Evolutionary conservation across 1,284 basidiomycete species (phyloP), one percentile per base, ranked within the genome.

Genomic region (Ceratobasidium sp.): DNA sequence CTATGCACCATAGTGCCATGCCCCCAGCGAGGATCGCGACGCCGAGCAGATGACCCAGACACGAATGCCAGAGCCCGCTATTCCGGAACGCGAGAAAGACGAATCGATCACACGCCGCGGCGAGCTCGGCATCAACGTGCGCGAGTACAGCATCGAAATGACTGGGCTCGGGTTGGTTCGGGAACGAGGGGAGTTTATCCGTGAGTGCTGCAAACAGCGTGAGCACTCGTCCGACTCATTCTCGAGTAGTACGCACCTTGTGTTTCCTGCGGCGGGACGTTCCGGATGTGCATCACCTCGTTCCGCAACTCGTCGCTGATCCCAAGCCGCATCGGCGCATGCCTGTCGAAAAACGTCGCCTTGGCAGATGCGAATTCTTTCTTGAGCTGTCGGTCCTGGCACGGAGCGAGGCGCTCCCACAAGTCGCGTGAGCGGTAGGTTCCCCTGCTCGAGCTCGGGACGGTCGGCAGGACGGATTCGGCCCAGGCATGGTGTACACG

Each of bases 311-410:
- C 49, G 39, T 66, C 71, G 64, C 46, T 34, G 46, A 75, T 68
- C 37, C 61, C 69, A 8, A 76, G 34, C 49, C 48, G 49, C 71
- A 76, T 53, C 43, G 69, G 24, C 24, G 64, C 56, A 19, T 43
- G n/a, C 13, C 49, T 11, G 41, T 63, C 62, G 49, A 76, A 66
- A 58, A 76, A 76, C 19, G 61, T 74, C 9, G 75, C 22, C 34
- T 61, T 76, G 69, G 75, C 68, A 49, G 51, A 72, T 14, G 41
- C 27, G 29, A 72, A 72, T 24, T 72, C 54, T 2, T 72, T 56
- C 24, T 31, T 29, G 24, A 72, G 56, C 24, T 61, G 54, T 6
- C 56, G 54, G 43, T 72, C 68, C 48, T 72, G 68, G 54, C 56
- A 72, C 7, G 41, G 41, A 11, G 56, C 41, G 29, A 72, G 68